Evolutionary conservation across 2,329 filamentous ascomycete genomes (phyloP), one percentile per base, ranked within the genome.

Genomic region (Fusarium sp.): DNA sequence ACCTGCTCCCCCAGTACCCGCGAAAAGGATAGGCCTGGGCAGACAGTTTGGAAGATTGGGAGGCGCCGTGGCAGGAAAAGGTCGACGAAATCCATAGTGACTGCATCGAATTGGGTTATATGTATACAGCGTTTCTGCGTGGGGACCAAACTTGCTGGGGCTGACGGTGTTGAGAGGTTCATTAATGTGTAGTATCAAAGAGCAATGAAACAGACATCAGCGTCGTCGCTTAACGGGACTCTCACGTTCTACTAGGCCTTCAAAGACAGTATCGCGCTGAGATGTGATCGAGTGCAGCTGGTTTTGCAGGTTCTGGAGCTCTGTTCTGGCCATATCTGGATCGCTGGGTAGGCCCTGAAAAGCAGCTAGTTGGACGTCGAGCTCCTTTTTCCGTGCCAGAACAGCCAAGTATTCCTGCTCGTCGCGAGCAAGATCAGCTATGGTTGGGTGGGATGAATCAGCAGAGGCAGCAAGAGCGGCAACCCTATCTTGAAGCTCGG

Each of bases 331-430:
- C 42, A 84, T 81, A 43, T 88, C 83, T 9, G 84, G 76, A 69
- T 96, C 88, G 6, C 87, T 87, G 2, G 93, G 90, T 57, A 97
- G 74, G 7, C 89, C 87, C 49, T 88, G 84, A 65, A 92, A 96
- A 19, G 81, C 81, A 33, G 80, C 80, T 15, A 94, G 79, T 59
- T 88, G 84, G 2, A 75, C 73, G 55, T 91, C 87, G 38, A 93
- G 76, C 9, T 79, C 79, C 60, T 82, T 83, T 52, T 89, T 88
- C 25, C 75, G 75, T 5, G 81, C 77, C 32, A 88, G 78, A 36
- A 94, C 74, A 2, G 76, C 77, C 19, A 85, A 72, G 25, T 90
- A 85, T 4, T 80, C 79, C 17, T 82, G 77, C 71, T 92, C 87
- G 62, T 88, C 82, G 3, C 74, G 74, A 9, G 81, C 77, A 0